phyloP scores from a whole-genome alignment of 2,329 filamentous ascomycete species.

The Alternaria brassicicola region DNA sequence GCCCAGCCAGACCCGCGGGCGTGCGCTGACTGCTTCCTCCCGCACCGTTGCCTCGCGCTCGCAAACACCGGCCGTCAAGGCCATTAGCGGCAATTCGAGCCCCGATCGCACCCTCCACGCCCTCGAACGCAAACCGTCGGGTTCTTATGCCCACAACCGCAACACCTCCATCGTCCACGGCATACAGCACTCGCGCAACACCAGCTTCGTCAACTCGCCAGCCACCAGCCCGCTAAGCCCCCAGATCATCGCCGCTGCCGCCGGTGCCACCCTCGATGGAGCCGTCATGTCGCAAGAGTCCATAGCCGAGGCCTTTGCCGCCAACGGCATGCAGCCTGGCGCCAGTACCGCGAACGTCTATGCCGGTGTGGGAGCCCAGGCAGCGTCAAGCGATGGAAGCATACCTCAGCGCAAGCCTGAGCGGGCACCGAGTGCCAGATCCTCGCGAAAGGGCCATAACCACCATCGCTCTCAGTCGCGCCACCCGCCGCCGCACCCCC shows the following conservation, averaged over 20 bases:
- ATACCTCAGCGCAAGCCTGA: conserved; percentile 48
- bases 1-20: conserved; percentile 53
- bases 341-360: conserved; percentile 20
- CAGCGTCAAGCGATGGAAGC: conserved; percentile 23
- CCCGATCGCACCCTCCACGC: conserved; percentile 43
- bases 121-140: conserved; percentile 58
- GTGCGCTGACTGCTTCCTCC: conserved; percentile 53
- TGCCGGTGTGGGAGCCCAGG: conserved; percentile 9
- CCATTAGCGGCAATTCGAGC: conserved; percentile 45
- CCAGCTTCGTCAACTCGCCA: conserved; percentile 79
- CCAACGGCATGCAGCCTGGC: conserved; percentile 33
- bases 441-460: conserved; percentile 76
- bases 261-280: conserved; percentile 46
- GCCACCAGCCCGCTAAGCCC: conserved; percentile 83
- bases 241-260: conserved; percentile 72
- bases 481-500: conserved; percentile 68
- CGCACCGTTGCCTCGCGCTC: conserved; percentile 53
- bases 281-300: conserved; percentile 50
- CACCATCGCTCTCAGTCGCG: conserved; percentile 73
- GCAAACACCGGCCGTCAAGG: conserved; percentile 49
- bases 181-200: conserved; percentile 88
- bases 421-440: conserved; percentile 61
- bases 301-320: conserved; percentile 45
- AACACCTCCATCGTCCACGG: conserved; percentile 98
- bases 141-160: conserved; percentile 83